Evolutionary conservation across 495 filamentous ascomycete species (phyloP), one percentile per base, ranked within the genome.

Genomic region (Apodospora peruviana): DNA sequence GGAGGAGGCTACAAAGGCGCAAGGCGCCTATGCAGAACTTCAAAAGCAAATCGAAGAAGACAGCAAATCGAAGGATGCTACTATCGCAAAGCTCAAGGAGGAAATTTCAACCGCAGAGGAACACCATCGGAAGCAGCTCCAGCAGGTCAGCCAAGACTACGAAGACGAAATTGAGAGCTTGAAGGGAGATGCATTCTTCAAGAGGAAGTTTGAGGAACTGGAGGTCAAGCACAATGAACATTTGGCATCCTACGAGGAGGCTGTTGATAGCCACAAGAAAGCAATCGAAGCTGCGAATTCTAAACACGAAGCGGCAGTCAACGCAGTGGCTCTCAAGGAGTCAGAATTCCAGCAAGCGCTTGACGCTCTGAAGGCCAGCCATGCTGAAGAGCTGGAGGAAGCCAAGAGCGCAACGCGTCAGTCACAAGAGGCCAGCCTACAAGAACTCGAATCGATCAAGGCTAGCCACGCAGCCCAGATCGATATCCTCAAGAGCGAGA

Each of bases 81-180:
- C 54, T 2, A 67, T 70, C 11, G 63, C 68, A 17, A 71, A 71
- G 47, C 62, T 79, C 18, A 75, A 72, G 51, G 68, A 72, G 17
- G 74, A 77, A 21, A 63, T 61, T 39, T 67, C 66, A 29, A 52
- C 62, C 34, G 69, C 67, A 1, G 50, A 66, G 40, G 62, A 70
- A 14, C 75, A 72, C 45, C 76, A 79, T 52, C 59, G 69, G 41
- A 62, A 72, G 49, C 70, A 78, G 45, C 64, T 81, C 17, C 56
- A 71, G 54, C 68, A 70, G 38, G 49, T 81, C 50, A 74, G 74
- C 22, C 63, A 76, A 43, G 77, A 81, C 34, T 77, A 78, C 54
- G 70, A 77, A 45, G 63, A 69, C 19, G 77, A 81, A 51, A 79
- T 81, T 34, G 77, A 79, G 51, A 71, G 73, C 37, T 70, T 79